Conservation (phyloP, 768 basidiomycete genomes). For the Clavulina sp. region DNA sequence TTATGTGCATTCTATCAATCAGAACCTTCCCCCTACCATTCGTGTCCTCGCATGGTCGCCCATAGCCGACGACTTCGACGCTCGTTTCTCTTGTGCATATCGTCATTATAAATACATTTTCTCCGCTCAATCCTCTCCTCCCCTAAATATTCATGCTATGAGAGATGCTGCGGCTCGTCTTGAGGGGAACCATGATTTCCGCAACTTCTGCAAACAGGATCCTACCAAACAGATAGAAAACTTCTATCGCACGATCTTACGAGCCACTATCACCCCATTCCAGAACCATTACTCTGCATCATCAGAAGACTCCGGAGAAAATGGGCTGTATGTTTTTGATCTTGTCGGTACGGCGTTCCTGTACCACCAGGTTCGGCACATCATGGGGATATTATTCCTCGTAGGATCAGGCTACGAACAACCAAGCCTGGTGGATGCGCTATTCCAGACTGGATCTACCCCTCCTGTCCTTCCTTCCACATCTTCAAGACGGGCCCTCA, state of each 20-base stretch:
- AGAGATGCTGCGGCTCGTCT: conserved; percentile 49
- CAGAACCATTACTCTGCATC: neutral
- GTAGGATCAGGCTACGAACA: conserved; percentile 66
- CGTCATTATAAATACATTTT: conserved; percentile 99
- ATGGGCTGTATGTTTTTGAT: conserved; percentile 51
- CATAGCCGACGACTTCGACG: conserved; percentile 58
- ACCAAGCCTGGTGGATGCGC: conserved; percentile 46
- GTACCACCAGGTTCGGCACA: conserved; percentile 91
- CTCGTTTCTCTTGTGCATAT: conserved; percentile 69
- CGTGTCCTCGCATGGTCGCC: conserved; percentile 91
- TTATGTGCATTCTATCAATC: conserved; percentile 70
- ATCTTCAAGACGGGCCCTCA: conserved; percentile 21
- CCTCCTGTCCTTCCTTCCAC: conserved; percentile 17
- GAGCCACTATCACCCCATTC: conserved; percentile 38
- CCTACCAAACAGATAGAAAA: conserved; percentile 75
- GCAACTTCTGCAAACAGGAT: conserved; percentile 90
- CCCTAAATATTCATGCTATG: conserved; percentile 63
- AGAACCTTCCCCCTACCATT: conserved; percentile 74
- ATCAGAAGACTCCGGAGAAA: neutral
- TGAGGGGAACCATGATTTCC: conserved; percentile 84
- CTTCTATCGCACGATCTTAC: conserved; percentile 50
- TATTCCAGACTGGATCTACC: conserved; percentile 42
- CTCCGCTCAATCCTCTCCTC: conserved; percentile 22
- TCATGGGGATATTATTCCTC: conserved; percentile 81
- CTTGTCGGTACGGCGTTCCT: conserved; percentile 78